Percentiles rank a stretch among this genome's conserved stretches.
These are phyloP conservation scores for Lablab purpureus DNA, from an alignment of 306 rosid species.

Conservation along the genomic window DNA sequence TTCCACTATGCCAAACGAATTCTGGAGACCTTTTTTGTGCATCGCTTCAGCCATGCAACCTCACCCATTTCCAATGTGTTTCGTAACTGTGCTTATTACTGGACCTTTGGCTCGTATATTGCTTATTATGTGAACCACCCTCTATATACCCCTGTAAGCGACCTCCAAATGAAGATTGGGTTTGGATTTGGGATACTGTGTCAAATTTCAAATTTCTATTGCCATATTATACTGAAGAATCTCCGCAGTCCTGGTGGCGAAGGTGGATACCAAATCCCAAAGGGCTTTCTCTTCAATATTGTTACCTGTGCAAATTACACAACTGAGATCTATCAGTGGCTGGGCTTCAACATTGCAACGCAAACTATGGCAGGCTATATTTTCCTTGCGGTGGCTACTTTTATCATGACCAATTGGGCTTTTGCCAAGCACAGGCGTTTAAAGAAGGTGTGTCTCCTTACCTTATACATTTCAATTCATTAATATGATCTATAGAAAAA, in stretches of 20 bases:
- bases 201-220: constrained; percentile 78
- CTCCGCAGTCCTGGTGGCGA: constrained; percentile 83
- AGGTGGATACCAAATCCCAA: constrained; percentile 95
- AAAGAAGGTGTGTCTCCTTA: constrained; percentile 70
- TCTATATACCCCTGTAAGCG: constrained; percentile 78
- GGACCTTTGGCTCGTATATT: constrained; percentile 84
- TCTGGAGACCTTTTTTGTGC: constrained; percentile 90
- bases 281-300: constrained; percentile 88
- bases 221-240: constrained; percentile 85
- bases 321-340: constrained; percentile 98
- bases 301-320: constrained; percentile 98
- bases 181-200: constrained; percentile 79
- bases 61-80: constrained; percentile 94
- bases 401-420: constrained; percentile 98
- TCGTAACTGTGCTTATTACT: constrained; percentile 97
- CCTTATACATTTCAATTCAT: constrained; percentile 19
- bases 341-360: constrained; percentile 95
- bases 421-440: constrained; percentile 93
- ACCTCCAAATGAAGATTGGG: constrained; percentile 94
- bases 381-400: constrained; percentile 76
- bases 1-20: constrained; percentile 95
- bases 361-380: constrained; percentile 90
- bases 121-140: constrained; percentile 96
- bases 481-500: constrained; percentile 14
- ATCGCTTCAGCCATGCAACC: constrained; percentile 98